Conservation (phyloP, 225 moss, liverwort and hornwort genomes). For the Takakia lepidozioides region DNA sequence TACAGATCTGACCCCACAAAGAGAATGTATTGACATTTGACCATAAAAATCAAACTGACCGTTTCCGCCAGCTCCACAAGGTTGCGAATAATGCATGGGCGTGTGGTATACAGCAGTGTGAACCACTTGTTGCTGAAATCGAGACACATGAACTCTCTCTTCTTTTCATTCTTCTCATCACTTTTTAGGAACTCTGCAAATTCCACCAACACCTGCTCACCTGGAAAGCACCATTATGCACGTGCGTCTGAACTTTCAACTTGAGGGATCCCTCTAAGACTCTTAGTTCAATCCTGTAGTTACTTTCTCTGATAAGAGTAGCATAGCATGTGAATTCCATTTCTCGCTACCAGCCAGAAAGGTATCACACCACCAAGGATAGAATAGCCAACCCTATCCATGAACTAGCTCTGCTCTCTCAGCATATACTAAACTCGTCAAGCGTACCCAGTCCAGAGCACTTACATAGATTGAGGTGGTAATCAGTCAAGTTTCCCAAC, state of each 20-base stretch:
- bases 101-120: constrained; percentile 43
- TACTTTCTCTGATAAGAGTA: too few relatives aligned
- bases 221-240: constrained; percentile 9
- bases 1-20: too few relatives aligned
- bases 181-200: constrained; percentile 30
- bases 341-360: too few relatives aligned
- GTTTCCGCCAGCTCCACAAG: constrained; percentile 24
- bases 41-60: constrained; percentile 7
- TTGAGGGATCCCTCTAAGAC: too few relatives aligned
- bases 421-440: too few relatives aligned
- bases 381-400: too few relatives aligned
- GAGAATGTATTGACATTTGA: background rate
- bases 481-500: constrained; percentile 41
- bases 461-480: constrained; percentile 40
- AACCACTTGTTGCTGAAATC: constrained; percentile 60
- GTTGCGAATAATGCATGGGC: constrained; percentile 38
- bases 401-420: too few relatives aligned
- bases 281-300: background rate
- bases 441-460: too few relatives aligned
- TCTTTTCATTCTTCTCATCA: constrained; percentile 26
- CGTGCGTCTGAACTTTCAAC: too few relatives aligned
- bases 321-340: too few relatives aligned
- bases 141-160: constrained; percentile 34
- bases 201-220: constrained; percentile 20
- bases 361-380: too few relatives aligned